A percentile compares a stretch with the other conserved stretches of the same genome.
phyloP scores from a whole-genome alignment of 176 grass and related monocot genomes.

The Zea luxurians region DNA sequence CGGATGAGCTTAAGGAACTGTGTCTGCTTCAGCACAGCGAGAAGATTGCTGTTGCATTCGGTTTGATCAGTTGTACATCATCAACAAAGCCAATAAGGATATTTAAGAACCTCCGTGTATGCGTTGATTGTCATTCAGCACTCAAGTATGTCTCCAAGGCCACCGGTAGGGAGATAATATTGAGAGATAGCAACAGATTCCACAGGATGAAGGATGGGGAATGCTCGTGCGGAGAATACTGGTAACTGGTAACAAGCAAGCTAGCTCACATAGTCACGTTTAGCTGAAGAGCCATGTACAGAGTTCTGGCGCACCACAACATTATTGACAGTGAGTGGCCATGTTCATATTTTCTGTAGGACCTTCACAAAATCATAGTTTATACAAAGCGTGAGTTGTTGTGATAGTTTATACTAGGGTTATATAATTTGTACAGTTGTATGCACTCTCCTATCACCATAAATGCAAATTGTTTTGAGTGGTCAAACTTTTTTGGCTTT shows the following conservation, averaged over 20 bases:
- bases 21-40: slow-evolving; percentile 88
- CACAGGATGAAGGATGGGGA: slow-evolving; percentile 70
- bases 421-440: not conserved
- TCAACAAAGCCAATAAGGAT: slow-evolving; percentile 69
- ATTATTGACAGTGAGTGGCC: not conserved
- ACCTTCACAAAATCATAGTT: slow-evolving; percentile 3
- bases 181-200: slow-evolving; percentile 90
- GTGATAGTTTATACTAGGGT: not conserved
- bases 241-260: slow-evolving; percentile 33
- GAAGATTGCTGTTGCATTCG: slow-evolving; percentile 78
- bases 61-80: slow-evolving; percentile 56
- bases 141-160: slow-evolving; percentile 78
- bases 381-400: slow-evolving; percentile 7
- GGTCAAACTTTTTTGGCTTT: not conserved
- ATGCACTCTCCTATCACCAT: not conserved
- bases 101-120: slow-evolving; percentile 93
- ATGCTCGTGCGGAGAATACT: slow-evolving; percentile 74
- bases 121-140: slow-evolving; percentile 74
- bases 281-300: not conserved
- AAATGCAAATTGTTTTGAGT: not conserved
- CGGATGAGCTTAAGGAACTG: slow-evolving; percentile 75
- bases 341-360: slow-evolving; percentile 1
- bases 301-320: not conserved
- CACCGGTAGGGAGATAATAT: slow-evolving; percentile 61
- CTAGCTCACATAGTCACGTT: not conserved